These are phyloP conservation scores for Sphaerobolus stellatus DNA, from an alignment of 1,284 basidiomycete genomes.

Conservation along the genomic window DNA sequence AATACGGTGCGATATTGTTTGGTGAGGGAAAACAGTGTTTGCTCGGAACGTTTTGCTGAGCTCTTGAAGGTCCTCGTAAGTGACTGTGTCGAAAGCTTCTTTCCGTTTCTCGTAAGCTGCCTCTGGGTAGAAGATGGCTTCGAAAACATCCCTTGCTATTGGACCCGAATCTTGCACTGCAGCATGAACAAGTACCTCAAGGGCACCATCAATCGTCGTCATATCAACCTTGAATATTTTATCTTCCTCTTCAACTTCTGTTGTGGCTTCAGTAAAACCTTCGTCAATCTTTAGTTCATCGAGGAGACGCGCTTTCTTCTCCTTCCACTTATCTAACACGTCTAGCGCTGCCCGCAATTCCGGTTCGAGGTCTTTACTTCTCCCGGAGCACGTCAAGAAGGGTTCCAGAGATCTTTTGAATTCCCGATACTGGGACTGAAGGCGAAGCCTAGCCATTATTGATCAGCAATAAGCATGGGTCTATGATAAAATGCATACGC, in stretches of 20 bases:
- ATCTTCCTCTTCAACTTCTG: not conserved
- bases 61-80: not conserved
- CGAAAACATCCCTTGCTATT: not conserved
- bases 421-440: not conserved
- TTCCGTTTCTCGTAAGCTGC: not conserved
- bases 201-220: not conserved
- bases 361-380: not conserved
- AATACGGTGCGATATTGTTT: slow-evolving; percentile 1
- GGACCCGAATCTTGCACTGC: not conserved
- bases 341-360: not conserved
- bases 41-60: not conserved
- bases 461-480: not conserved
- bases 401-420: not conserved
- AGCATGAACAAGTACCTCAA: not conserved
- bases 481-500: slow-evolving; percentile 1
- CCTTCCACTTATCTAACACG: not conserved
- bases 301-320: not conserved
- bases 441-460: not conserved
- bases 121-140: not conserved
- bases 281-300: not conserved
- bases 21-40: not conserved
- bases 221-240: not conserved
- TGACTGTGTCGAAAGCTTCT: not conserved
- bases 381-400: not conserved
- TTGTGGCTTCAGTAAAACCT: not conserved